Base-by-base conservation (phyloP, 805 yeast genomes). In the Yarrowia sp. region DNA sequence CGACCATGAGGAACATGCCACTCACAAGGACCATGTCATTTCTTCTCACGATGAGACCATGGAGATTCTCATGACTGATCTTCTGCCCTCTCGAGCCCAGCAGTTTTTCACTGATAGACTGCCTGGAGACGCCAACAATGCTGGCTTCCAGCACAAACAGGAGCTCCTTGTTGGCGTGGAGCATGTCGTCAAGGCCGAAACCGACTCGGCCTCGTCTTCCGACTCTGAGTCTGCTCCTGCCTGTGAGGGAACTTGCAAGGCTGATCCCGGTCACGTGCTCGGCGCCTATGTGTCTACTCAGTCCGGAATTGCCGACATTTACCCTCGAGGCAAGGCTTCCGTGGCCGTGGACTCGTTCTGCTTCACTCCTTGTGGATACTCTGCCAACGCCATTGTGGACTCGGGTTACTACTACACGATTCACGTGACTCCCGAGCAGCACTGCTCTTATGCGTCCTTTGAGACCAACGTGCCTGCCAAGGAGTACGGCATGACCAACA, bases 361-460 rank as follows among this genome's bases (percentile, higher is more conserved):
- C 33, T 93, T 93, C 75, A 79, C 89, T 4, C 99, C 99, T 1
- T 93, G 98, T 75, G 99, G 99, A 8, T 93, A 86, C 73, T 90
- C 97, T 1, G 90, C 97, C 50, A 93, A 93, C 75, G 87, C 96
- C 17, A 79, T 92, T 42, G 74, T 88, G 50, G 79, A 84, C 50
- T 83, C 80, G 45, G 85, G 84, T 72, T 76, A 81, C 69, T 88
- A 87, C 74, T 89, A 88, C 73, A 93, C 98, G 8, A 80, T 92
- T 66, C 98, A 95, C 74, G 89, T 95, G 45, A 95, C 99, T 0
- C 98, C 98, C 0, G 98, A 95, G 74, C 74, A 80, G 22, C 96
- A 93, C 41, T 93, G 96, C 91, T 90, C 97, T 5, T 93, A 93
- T 76, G 98, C 98, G 4, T 89, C 96, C 9, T 95, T 95, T 75